Conservation (phyloP, 441 rosid species). For the Manihot esculenta region DNA sequence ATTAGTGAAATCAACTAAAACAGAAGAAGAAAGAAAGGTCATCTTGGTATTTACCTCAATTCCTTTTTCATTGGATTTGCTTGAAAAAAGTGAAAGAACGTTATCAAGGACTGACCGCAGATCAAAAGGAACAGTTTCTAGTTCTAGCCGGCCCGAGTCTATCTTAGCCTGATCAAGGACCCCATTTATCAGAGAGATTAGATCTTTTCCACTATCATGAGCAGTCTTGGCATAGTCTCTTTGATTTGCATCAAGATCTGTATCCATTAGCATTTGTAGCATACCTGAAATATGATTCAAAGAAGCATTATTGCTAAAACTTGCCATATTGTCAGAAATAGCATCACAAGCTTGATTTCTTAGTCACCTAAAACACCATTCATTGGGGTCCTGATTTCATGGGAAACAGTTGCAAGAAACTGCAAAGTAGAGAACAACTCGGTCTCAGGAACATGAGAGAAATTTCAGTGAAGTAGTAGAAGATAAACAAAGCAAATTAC, state of each 20-base stretch:
- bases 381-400: slow-evolving; percentile 98
- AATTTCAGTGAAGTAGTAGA: not conserved
- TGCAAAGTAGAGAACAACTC: slow-evolving; percentile 37
- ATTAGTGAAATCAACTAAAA: slow-evolving; percentile 20
- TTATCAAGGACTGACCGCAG: slow-evolving; percentile 70
- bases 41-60: slow-evolving; percentile 61
- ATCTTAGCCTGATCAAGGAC: slow-evolving; percentile 99
- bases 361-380: slow-evolving; percentile 88
- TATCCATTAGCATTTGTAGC: slow-evolving; percentile 94
- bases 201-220: slow-evolving; percentile 81
- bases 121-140: slow-evolving; percentile 86
- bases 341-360: slow-evolving; percentile 17
- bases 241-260: slow-evolving; percentile 75
- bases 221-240: slow-evolving; percentile 87
- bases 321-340: slow-evolving; percentile 12
- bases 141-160: slow-evolving; percentile 94
- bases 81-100: slow-evolving; percentile 69
- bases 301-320: slow-evolving; percentile 17
- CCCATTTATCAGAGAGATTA: slow-evolving; percentile 75
- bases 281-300: slow-evolving; percentile 57
- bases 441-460: slow-evolving; percentile 11
- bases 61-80: slow-evolving; percentile 70
- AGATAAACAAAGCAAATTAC: not conserved
- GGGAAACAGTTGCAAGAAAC: slow-evolving; percentile 98
- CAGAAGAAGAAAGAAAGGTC: not conserved